A percentile compares a stretch with the other conserved stretches of the same genome.
Conservation (phyloP, 1,284 basidiomycete species). For the Cryptococcus neoformans region DNA sequence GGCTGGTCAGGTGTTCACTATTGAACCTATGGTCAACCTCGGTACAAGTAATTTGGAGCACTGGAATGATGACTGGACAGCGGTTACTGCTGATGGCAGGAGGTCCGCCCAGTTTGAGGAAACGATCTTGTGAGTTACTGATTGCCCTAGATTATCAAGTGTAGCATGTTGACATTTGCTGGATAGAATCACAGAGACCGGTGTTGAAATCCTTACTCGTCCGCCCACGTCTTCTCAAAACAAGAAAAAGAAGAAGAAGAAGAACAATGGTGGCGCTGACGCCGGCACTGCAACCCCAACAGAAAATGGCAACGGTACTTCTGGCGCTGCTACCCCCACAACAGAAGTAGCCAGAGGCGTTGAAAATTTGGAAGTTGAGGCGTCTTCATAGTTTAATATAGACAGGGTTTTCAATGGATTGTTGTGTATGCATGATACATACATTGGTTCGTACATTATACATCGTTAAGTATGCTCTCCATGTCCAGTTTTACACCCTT, state of each 20-base stretch:
- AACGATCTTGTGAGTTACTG: constrained; percentile 68
- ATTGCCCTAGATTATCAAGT: not conserved
- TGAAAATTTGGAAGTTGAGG: constrained; percentile 18
- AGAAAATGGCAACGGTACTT: constrained; percentile 8
- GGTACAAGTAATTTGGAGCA: constrained; percentile 56
- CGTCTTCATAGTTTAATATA: not conserved
- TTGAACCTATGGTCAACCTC: constrained; percentile 79
- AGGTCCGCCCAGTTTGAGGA: constrained; percentile 94
- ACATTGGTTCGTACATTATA: not conserved
- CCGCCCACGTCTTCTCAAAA: constrained; percentile 19
- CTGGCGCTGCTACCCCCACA: constrained; percentile 21
- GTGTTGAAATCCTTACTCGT: constrained; percentile 81
- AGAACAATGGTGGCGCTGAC: constrained; percentile 29
- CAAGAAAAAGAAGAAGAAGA: constrained; percentile 37
- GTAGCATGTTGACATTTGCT: not conserved
- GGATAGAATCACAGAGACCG: constrained; percentile 80
- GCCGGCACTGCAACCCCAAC: constrained; percentile 12
- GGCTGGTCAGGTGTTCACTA: constrained; percentile 51
- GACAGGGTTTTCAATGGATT: not conserved
- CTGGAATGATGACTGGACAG: constrained; percentile 73
- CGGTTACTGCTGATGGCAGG: constrained; percentile 82
- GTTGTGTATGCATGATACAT: not conserved
- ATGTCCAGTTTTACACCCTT: not conserved
- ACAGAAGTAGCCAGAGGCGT: constrained; percentile 19
- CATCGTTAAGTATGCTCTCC: not conserved